Evolutionary conservation across 148 eudicot genomes (phyloP).

Genomic region (Rhododendron simsii): DNA sequence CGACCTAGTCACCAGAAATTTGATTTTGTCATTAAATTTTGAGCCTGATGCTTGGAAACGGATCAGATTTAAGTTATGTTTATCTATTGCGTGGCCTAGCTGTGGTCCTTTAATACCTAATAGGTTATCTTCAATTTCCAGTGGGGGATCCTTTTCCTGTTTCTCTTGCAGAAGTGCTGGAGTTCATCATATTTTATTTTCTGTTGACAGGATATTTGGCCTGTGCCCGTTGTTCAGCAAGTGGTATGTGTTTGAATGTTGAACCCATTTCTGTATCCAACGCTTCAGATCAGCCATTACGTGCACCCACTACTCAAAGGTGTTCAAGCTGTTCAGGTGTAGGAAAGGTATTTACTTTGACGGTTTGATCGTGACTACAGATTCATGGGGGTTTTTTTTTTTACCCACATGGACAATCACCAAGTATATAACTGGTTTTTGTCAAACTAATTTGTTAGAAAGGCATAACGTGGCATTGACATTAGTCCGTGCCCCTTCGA

Average conservation of each 20-base stretch:
- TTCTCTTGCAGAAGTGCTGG: not conserved
- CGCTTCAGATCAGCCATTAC: slow-evolving; percentile 53
- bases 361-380: slow-evolving; percentile 4
- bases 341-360: slow-evolving; percentile 63
- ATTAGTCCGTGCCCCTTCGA: not conserved
- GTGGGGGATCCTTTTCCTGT: not conserved
- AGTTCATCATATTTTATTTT: not conserved
- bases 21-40: not conserved
- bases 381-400: not conserved
- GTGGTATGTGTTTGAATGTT: slow-evolving; percentile 68
- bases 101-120: not conserved
- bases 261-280: slow-evolving; percentile 67
- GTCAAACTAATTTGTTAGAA: not conserved
- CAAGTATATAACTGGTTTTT: not conserved
- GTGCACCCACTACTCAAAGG: slow-evolving; percentile 69
- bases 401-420: not conserved
- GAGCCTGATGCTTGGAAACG: not conserved
- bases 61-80: not conserved
- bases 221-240: slow-evolving; percentile 87
- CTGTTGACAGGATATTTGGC: slow-evolving; percentile 70
- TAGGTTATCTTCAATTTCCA: not conserved
- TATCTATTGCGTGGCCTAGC: not conserved
- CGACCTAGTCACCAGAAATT: not conserved
- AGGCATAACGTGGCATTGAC: not conserved
- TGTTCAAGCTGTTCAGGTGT: slow-evolving; percentile 86